Conservation (phyloP, 139 green algal species). For the Micractinium conductrix region DNA sequence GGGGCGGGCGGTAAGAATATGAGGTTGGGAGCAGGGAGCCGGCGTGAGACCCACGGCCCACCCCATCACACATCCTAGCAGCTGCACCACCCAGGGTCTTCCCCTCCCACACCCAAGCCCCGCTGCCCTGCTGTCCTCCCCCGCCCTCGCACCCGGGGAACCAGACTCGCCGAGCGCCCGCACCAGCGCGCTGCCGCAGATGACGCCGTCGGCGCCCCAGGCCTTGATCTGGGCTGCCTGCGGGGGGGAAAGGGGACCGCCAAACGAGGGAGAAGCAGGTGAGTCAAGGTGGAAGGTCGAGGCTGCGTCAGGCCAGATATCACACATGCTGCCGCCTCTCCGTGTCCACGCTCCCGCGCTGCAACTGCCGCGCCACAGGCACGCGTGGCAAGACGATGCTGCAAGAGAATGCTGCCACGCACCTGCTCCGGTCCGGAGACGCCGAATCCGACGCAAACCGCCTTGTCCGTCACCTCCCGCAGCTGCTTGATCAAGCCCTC, state of each 20-base stretch:
- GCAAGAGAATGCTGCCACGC: neutral
- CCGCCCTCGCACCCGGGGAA: slow-evolving; percentile 11
- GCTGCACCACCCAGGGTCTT: too few species aligned
- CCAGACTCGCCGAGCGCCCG: slow-evolving; percentile 82
- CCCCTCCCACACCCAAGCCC: neutral
- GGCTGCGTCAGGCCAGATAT: too few species aligned
- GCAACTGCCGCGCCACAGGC: neutral
- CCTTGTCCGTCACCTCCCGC: slow-evolving; percentile 71
- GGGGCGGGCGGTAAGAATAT: neutral
- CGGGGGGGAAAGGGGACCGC: neutral
- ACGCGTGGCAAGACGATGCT: neutral
- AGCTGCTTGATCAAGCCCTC: slow-evolving; percentile 83
- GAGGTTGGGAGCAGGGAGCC: neutral
- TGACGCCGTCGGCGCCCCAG: slow-evolving; percentile 98
- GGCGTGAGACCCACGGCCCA: neutral
- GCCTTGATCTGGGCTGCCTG: slow-evolving; percentile 80
- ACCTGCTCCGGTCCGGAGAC: slow-evolving; percentile 87
- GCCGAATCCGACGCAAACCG: slow-evolving; percentile 96
- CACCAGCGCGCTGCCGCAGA: slow-evolving; percentile 95
- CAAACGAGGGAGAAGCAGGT: neutral
- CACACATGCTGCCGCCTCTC: too few species aligned
- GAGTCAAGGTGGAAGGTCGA: neutral
- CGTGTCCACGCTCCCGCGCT: too few species aligned
- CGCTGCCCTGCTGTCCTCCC: neutral
- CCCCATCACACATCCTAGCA: neutral